A percentile compares a stretch with the other conserved stretches of the same genome.
Evolutionary conservation across 139 green algal genomes (phyloP).

Genomic region (Closterium sp.): DNA sequence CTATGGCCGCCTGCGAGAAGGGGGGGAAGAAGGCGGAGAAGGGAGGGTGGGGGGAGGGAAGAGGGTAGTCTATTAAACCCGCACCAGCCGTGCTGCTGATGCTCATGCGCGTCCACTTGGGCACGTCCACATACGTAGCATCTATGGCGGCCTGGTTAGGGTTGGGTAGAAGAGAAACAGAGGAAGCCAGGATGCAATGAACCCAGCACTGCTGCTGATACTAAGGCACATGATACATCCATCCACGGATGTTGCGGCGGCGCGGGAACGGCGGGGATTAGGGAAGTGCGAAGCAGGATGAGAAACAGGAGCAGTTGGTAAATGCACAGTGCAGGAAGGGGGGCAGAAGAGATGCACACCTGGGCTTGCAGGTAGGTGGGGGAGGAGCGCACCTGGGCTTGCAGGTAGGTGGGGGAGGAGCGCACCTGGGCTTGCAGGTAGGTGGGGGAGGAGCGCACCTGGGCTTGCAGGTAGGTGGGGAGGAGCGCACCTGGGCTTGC

Average conservation of each 20-base stretch:
- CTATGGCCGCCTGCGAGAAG: slow-evolving; percentile 72
- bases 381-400: not conserved
- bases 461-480: no score
- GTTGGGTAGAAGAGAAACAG: not conserved
- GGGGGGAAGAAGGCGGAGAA: not conserved
- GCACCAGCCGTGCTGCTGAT: slow-evolving; percentile 75
- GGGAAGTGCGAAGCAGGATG: no score
- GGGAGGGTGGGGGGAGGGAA: not conserved
- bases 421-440: no score
- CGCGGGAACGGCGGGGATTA: slow-evolving; percentile 58
- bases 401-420: no score
- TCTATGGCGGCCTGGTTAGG: slow-evolving; percentile 76
- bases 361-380: not conserved
- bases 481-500: no score
- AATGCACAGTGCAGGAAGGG: no score
- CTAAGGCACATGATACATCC: slow-evolving; percentile 60
- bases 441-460: no score
- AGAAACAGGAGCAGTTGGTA: no score
- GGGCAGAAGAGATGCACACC: no score
- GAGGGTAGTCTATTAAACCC: slow-evolving; percentile 27
- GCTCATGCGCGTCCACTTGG: slow-evolving; percentile 65
- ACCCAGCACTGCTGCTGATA: no score
- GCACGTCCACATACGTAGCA: slow-evolving; percentile 66
- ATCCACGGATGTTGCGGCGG: slow-evolving; percentile 78
- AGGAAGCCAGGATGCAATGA: not conserved